phyloP scores from a whole-genome alignment of 257 asterid species.

The Jasminum sambac region DNA sequence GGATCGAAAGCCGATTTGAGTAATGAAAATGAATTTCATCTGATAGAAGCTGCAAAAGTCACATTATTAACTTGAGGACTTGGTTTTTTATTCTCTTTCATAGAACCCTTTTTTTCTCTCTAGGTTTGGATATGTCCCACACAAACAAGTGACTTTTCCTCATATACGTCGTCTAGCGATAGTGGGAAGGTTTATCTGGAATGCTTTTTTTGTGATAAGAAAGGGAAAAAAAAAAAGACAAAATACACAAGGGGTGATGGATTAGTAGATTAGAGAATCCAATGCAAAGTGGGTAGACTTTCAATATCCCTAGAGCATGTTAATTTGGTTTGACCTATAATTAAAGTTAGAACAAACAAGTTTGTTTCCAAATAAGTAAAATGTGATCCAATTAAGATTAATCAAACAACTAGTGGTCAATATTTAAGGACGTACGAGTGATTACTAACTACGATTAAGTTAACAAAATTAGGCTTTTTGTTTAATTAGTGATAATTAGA shows the following conservation, averaged over 20 bases:
- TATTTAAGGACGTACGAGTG: too few relatives aligned
- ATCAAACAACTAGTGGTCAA: too few relatives aligned
- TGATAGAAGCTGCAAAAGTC: background rate
- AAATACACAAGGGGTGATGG: constrained; percentile 13
- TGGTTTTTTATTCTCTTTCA: background rate
- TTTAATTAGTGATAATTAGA: background rate
- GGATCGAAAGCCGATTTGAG: background rate
- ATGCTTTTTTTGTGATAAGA: constrained; percentile 15
- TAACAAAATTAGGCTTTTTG: background rate
- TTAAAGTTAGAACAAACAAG: too few relatives aligned
- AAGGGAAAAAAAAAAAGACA: constrained; percentile 8
- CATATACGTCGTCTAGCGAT: background rate
- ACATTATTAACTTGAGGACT: background rate
- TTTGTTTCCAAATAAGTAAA: background rate
- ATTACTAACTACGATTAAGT: background rate
- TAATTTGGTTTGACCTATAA: background rate
- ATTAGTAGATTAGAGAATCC: constrained; percentile 32
- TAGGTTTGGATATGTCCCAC: constrained; percentile 21
- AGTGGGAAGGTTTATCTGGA: constrained; percentile 16
- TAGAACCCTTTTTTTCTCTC: background rate
- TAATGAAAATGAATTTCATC: background rate
- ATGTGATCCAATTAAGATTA: too few relatives aligned
- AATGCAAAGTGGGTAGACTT: constrained; percentile 18
- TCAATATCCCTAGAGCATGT: background rate
- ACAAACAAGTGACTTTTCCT: constrained; percentile 6